Base-by-base conservation (phyloP, 306 rosid genomes). In the Fragaria nilgerrensis region DNA sequence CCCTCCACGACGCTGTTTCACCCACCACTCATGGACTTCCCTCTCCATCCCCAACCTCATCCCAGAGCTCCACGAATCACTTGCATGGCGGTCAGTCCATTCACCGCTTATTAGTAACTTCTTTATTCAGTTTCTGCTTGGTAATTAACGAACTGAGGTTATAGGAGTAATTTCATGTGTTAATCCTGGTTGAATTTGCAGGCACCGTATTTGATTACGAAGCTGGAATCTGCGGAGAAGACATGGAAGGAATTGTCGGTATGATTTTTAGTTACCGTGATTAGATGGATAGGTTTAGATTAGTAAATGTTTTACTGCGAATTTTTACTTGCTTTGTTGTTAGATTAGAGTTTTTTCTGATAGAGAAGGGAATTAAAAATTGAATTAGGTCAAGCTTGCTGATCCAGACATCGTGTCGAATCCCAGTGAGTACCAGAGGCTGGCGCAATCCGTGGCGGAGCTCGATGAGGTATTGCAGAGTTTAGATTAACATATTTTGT, bases 201-300 rank as follows among this genome's bases (percentile, higher is more conserved):
- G 98, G 97, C 90, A 81, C 99, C 99, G 41, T 87, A 89, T 87
- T 78, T 95, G 80, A 88, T 92, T 69, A 80, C 85, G 65, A 95
- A 95, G 88, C 91, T 95, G 61, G 94, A 95, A 17, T 95, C 99
- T 15, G 96, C 99, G 0, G 94, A 92, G 92, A 95, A 92, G 72
- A 95, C 97, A 3, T 95, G 99, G 99, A 88, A 88, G 79, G 99
- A 95, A 7, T 83, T 95, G 84, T 92, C 97, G 90, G 99, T 95
- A 86, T n/a, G 61, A 0, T 56, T 74, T 43, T n/a, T n/a, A 53
- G 19, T 39, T 20, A 43, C 9, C 9, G n/a, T 75, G 14, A 25
- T 13, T 7, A n/a, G 45, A n/a, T 70, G 1, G 14, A 44, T 37
- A 44, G 29, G 64, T 48, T 6, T 55, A 9, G 12, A 17, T 44